Evolutionary conservation across 2,329 filamentous ascomycete species (phyloP).

Genomic region (Cladosporium sp.): DNA sequence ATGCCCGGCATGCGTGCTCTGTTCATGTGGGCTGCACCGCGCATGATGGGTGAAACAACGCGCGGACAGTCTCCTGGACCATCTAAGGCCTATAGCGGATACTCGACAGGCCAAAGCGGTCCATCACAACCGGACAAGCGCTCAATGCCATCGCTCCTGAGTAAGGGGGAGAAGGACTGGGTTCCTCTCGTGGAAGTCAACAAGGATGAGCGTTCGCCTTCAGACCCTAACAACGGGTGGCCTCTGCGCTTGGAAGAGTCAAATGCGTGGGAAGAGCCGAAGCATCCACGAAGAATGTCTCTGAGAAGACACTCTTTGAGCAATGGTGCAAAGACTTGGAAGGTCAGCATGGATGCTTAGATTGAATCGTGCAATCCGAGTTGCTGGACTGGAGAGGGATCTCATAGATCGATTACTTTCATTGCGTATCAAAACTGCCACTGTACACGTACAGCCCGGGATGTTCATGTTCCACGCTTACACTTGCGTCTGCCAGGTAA

Average conservation of each 20-base stretch:
- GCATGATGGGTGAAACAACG: constrained; percentile 12
- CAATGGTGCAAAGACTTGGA: not conserved
- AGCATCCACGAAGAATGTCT: not conserved
- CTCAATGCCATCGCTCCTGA: not conserved
- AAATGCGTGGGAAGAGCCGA: not conserved
- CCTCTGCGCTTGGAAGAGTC: not conserved
- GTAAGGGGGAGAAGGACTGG: constrained; percentile 1
- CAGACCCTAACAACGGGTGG: not conserved
- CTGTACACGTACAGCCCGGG: no score
- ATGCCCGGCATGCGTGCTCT: constrained; percentile 14
- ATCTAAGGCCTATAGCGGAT: not conserved
- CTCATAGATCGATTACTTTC: no score
- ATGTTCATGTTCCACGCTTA: no score
- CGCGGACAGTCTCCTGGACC: not conserved
- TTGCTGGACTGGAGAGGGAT: no score
- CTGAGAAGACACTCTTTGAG: not conserved
- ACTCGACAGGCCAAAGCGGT: not conserved
- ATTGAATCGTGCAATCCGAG: not conserved
- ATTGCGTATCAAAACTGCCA: no score
- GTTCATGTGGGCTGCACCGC: constrained; percentile 6
- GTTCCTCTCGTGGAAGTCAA: constrained; percentile 5
- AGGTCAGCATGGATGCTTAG: not conserved
- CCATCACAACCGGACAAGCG: not conserved
- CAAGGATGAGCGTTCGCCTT: not conserved
- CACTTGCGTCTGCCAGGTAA: no score